phyloP scores from a whole-genome alignment of 2,329 filamentous ascomycete genomes.

The Celoporthe dispersa region DNA sequence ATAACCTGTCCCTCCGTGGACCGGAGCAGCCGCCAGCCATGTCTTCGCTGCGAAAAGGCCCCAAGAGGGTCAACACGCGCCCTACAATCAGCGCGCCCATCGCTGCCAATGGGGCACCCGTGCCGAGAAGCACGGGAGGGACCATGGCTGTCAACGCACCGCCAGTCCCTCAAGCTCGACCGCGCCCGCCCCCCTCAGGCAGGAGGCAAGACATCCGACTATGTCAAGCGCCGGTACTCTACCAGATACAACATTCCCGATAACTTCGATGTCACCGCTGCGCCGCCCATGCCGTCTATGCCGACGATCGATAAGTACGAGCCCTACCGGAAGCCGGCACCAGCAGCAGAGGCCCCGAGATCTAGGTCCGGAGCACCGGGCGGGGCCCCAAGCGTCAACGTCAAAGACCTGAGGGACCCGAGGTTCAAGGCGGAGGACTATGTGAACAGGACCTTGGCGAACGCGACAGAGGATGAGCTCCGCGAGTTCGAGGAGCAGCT shows the following conservation, averaged over 20 bases:
- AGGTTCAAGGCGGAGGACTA: slow-evolving; percentile 59
- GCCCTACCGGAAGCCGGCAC: slow-evolving; percentile 41
- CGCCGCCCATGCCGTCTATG: slow-evolving; percentile 71
- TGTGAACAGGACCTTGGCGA: slow-evolving; percentile 73
- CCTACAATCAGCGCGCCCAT: slow-evolving; percentile 66
- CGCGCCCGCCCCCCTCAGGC: slow-evolving; percentile 55
- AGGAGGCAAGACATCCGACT: slow-evolving; percentile 72
- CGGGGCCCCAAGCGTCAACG: slow-evolving; percentile 71
- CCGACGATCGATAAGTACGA: slow-evolving; percentile 65
- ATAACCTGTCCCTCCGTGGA: not conserved
- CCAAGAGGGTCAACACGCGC: slow-evolving; percentile 61
- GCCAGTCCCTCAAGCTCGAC: slow-evolving; percentile 40
- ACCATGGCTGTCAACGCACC: slow-evolving; percentile 36
- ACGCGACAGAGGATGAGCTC: slow-evolving; percentile 88
- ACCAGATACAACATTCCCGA: slow-evolving; percentile 80
- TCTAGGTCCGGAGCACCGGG: slow-evolving; percentile 47
- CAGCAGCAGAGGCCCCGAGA: slow-evolving; percentile 19
- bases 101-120: slow-evolving; percentile 47
- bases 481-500: slow-evolving; percentile 78
- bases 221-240: slow-evolving; percentile 94
- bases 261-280: slow-evolving; percentile 68
- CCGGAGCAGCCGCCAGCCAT: slow-evolving; percentile 46
- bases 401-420: slow-evolving; percentile 79
- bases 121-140: slow-evolving; percentile 41
- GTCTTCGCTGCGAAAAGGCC: slow-evolving; percentile 66